A percentile compares a stretch with the other conserved stretches of the same genome.
phyloP scores from a whole-genome alignment of 2,329 filamentous ascomycete species.

The Ceratocystis eucalypticola region DNA sequence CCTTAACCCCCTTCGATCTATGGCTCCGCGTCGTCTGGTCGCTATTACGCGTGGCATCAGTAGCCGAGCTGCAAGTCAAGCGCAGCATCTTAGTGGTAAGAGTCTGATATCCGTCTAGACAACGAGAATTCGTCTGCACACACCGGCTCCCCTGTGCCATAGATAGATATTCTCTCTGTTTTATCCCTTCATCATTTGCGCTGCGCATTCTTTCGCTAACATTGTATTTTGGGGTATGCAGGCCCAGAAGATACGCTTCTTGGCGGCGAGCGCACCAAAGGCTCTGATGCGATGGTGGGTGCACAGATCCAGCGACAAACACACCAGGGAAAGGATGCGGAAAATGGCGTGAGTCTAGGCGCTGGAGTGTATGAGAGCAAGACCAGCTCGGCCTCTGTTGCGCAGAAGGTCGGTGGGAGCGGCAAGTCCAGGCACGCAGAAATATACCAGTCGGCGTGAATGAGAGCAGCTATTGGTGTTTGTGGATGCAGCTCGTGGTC shows the following conservation, averaged over 20 bases:
- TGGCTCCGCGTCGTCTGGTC: not conserved
- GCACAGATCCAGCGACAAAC: not conserved
- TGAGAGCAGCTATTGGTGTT: not conserved
- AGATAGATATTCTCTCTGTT: not conserved
- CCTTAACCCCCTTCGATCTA: not conserved
- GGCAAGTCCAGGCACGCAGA: not conserved
- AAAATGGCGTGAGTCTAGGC: too few relatives aligned
- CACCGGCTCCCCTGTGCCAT: not conserved
- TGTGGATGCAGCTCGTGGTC: not conserved
- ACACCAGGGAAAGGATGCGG: not conserved
- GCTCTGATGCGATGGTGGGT: not conserved
- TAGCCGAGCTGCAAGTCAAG: not conserved
- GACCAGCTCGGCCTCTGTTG: not conserved
- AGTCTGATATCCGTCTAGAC: not conserved
- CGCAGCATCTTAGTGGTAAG: constrained; percentile 5
- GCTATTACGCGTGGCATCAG: not conserved
- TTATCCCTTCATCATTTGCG: too few relatives aligned
- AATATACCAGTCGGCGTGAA: constrained; percentile 8
- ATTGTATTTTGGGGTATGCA: not conserved
- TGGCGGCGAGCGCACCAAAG: not conserved
- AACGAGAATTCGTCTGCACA: not conserved
- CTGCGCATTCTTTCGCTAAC: too few relatives aligned
- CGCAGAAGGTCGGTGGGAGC: not conserved
- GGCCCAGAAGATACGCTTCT: constrained; percentile 12
- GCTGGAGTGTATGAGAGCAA: not conserved